phyloP scores from a whole-genome alignment of 1,284 basidiomycete genomes.

The Irpex sp. region DNA sequence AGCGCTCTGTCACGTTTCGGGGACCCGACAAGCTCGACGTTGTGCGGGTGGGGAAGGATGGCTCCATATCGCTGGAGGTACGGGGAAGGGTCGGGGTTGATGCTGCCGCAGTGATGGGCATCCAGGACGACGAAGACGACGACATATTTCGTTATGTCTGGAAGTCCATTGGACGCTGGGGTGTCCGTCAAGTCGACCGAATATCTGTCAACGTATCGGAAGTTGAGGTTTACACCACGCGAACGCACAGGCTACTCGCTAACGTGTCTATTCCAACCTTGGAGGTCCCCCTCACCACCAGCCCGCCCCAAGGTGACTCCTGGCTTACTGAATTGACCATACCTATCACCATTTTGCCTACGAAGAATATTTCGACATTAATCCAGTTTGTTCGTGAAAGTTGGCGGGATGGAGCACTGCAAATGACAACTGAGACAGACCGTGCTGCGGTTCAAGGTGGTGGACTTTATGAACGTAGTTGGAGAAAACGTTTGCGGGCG shows the following conservation, averaged over 20 bases:
- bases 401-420: conserved; percentile 52
- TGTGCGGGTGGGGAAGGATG: conserved; percentile 54
- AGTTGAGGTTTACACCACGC: conserved; percentile 43
- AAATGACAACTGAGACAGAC: conserved; percentile 39
- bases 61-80: conserved; percentile 56
- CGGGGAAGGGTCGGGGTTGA: conserved; percentile 60
- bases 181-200: conserved; percentile 48
- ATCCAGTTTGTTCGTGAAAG: conserved; percentile 50
- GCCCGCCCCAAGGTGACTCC: conserved; percentile 48
- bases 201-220: conserved; percentile 54
- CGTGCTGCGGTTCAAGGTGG: conserved; percentile 52
- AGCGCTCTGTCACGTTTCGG: conserved; percentile 49
- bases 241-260: conserved; percentile 36
- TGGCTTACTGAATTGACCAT: conserved; percentile 60
- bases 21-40: conserved; percentile 62
- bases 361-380: conserved; percentile 46
- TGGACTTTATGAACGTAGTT: conserved; percentile 34
- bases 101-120: conserved; percentile 55
- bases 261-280: conserved; percentile 44
- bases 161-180: conserved; percentile 66
- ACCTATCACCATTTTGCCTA: conserved; percentile 51
- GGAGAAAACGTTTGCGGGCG: conserved; percentile 46
- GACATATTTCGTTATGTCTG: conserved; percentile 44
- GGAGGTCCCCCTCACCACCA: conserved; percentile 52
- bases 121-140: conserved; percentile 35